Evolutionary conservation across 1,284 basidiomycete genomes (phyloP).

Genomic region (Boletellus dicymbophilus): DNA sequence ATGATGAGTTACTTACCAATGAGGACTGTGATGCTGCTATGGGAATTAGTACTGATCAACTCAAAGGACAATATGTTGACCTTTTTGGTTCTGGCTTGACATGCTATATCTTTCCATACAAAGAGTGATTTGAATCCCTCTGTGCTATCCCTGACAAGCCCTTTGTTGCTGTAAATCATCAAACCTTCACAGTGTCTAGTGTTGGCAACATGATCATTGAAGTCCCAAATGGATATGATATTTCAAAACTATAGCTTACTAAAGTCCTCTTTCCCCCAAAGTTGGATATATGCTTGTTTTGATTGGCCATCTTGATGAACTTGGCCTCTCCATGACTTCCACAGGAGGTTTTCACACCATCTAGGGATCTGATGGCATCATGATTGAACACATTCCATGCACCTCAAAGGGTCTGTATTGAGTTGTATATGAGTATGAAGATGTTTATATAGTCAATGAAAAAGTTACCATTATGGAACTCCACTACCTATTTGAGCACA

Average conservation of each 20-base stretch:
- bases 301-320: background rate
- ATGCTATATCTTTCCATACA: background rate
- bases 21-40: too few relatives aligned
- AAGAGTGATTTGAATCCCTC: too few relatives aligned
- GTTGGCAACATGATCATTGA: too few relatives aligned
- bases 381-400: background rate
- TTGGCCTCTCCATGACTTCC: background rate
- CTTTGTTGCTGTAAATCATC: background rate
- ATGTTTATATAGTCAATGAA: constrained; percentile 34
- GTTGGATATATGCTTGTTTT: background rate
- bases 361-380: background rate
- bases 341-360: background rate
- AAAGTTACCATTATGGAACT: too few relatives aligned
- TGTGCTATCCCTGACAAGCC: background rate
- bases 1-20: too few relatives aligned
- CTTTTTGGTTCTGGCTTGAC: too few relatives aligned
- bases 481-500: constrained; percentile 39
- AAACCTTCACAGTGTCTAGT: too few relatives aligned
- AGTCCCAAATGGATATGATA: too few relatives aligned
- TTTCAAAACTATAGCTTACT: too few relatives aligned
- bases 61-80: background rate
- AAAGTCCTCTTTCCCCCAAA: too few relatives aligned
- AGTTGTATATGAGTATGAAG: constrained; percentile 16
- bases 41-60: background rate
- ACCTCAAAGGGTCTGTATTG: background rate